Base-by-base conservation (phyloP, 768 basidiomycete genomes). In the Grammothele lineata region DNA sequence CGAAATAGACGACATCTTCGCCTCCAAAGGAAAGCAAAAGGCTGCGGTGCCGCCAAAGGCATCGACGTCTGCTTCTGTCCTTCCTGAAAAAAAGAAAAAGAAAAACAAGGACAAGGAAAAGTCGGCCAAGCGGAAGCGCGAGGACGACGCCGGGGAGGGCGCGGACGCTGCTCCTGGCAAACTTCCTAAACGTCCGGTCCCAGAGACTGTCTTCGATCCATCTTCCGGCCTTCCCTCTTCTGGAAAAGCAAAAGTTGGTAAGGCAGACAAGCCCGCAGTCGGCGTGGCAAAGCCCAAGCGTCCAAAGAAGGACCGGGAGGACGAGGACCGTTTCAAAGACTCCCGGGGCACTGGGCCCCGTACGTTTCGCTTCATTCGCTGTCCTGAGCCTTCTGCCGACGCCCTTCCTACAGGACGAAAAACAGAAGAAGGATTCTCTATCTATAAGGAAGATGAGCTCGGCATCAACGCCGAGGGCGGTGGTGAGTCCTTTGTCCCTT, bases 1-100 rank as follows among this genome's bases (percentile, higher is more conserved):
- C 42, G 89, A 91, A 76, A 92, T 92, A 63, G 89, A 92, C 74
- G 80, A 78, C 58, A 92, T 92, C 59, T 92, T 92, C 64, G 74
- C 87, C 33, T 69, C 72, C 52, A 65, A 62, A 25, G 37, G 47
- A 47, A 49, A 53, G n/a, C n/a, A n/a, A n/a, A n/a, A n/a, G n/a
- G n/a, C n/a, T n/a, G 33, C 43, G 12, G 37, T 54, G 15, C 51
- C 55, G 18, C 53, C 59, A 18, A 48, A 36, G 21, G 36, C 49
- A 17, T 40, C 49, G 38, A 45, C 62, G 30, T 57, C 71, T 32
- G 57, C 69, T 21, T 65, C 67, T 41, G 56, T 47, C 39, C 23
- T 62, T 23, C 37, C 36, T 17, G 32, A 40, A 15, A 53, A 51
- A 11, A 60, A 59, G 21, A 53, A 51, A 14, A 59, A 59, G 26